These are phyloP conservation scores for Yarrowia galli DNA, from an alignment of 1,139 yeast genomes.

Conservation along the genomic window DNA sequence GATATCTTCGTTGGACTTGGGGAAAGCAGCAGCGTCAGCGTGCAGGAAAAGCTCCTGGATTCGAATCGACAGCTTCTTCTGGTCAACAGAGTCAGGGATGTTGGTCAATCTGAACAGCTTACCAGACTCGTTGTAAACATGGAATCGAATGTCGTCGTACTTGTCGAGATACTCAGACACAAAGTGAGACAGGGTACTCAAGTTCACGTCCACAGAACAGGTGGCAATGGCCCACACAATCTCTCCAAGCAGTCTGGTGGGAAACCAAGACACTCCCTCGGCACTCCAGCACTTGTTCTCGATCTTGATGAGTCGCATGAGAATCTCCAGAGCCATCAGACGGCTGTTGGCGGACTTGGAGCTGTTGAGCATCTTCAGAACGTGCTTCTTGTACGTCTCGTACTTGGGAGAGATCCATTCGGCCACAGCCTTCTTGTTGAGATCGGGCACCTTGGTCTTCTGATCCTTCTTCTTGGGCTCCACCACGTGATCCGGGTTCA, in stretches of 20 bases:
- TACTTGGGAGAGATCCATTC: constrained; percentile 61
- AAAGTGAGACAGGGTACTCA: constrained; percentile 62
- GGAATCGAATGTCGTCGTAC: constrained; percentile 51
- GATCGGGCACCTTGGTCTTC: constrained; percentile 44
- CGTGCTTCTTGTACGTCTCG: constrained; percentile 62
- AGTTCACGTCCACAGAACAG: constrained; percentile 55
- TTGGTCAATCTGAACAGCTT: constrained; percentile 40
- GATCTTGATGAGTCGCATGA: constrained; percentile 65
- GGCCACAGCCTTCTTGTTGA: constrained; percentile 49
- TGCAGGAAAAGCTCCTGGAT: constrained; percentile 47
- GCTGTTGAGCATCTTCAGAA: constrained; percentile 53
- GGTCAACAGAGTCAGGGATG: constrained; percentile 24
- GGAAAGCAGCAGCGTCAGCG: constrained; percentile 49
- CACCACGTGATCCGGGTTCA: constrained; percentile 44
- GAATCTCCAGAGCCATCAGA: constrained; percentile 68
- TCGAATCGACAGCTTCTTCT: constrained; percentile 37
- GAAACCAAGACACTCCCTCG: constrained; percentile 62
- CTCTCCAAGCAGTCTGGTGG: constrained; percentile 61
- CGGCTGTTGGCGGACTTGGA: constrained; percentile 56
- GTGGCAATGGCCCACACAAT: constrained; percentile 63
- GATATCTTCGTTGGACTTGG: constrained; percentile 47
- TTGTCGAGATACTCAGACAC: constrained; percentile 60
- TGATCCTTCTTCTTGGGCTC: constrained; percentile 34
- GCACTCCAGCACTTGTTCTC: constrained; percentile 60
- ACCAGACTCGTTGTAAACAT: constrained; percentile 44